phyloP scores from a whole-genome alignment of 139 green algal species.

The Coelastrella sp. region DNA sequence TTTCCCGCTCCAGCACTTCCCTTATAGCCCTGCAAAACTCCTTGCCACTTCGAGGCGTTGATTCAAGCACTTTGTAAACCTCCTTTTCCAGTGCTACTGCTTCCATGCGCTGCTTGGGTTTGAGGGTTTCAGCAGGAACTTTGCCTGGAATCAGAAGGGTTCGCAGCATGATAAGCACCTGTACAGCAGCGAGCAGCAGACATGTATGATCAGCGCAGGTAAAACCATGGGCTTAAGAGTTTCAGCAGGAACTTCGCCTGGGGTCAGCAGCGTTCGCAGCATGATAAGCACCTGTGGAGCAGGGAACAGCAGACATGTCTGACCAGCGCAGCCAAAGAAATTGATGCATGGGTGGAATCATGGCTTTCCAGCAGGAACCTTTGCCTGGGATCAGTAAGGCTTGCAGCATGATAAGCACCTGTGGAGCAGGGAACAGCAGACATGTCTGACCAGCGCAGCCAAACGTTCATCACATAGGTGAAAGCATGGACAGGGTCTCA shows the following conservation, averaged over 20 bases:
- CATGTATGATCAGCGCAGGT: no score
- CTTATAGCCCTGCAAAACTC: slow-evolving; percentile 60
- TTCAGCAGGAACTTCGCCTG: slow-evolving; percentile 26
- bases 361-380: slow-evolving; percentile 13
- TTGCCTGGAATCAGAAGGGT: slow-evolving; percentile 34
- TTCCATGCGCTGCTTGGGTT: slow-evolving; percentile 34
- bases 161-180: slow-evolving; percentile 36
- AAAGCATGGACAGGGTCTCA: neutral
- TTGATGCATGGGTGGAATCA: no score
- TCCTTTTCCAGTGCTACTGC: slow-evolving; percentile 24
- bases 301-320: neutral
- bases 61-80: slow-evolving; percentile 64
- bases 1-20: slow-evolving; percentile 62
- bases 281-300: neutral
- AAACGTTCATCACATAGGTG: no score
- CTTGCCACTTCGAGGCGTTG: slow-evolving; percentile 58
- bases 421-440: neutral
- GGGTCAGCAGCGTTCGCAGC: slow-evolving; percentile 37
- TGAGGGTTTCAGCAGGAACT: slow-evolving; percentile 26
- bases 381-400: slow-evolving; percentile 30
- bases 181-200: neutral
- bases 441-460: no score
- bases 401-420: slow-evolving; percentile 35
- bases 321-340: no score
- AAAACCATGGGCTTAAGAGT: neutral